phyloP scores from a whole-genome alignment of 108 stramenopile genomes.

The Cyclotella kingstonii region DNA sequence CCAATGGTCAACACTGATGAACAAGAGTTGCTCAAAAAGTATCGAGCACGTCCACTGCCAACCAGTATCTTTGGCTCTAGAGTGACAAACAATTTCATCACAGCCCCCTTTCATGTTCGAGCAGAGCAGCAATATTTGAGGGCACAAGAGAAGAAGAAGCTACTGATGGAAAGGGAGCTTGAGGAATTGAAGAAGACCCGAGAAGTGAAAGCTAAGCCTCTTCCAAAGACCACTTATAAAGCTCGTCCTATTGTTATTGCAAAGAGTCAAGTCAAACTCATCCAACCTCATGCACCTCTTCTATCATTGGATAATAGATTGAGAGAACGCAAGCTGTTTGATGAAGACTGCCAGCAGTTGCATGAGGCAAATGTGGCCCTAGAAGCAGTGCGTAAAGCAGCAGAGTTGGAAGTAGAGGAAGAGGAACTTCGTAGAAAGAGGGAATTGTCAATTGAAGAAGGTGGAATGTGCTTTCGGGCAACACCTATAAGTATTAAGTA shows the following conservation, averaged over 20 bases:
- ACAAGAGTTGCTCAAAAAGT: constrained; percentile 13
- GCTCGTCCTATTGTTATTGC: constrained; percentile 10
- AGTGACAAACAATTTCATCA: background rate
- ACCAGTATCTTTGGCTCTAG: background rate
- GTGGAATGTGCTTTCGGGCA: constrained; percentile 25
- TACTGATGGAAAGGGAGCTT: background rate
- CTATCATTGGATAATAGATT: constrained; percentile 22
- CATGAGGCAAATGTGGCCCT: constrained; percentile 7
- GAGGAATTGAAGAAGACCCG: background rate
- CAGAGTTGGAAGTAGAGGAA: constrained; percentile 13
- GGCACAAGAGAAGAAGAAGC: constrained; percentile 10
- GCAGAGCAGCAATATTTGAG: constrained; percentile 17
- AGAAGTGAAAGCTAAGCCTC: constrained; percentile 19
- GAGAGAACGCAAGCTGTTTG: constrained; percentile 24
- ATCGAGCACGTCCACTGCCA: constrained; percentile 15
- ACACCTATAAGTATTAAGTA: constrained; percentile 13
- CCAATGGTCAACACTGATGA: constrained; percentile 23
- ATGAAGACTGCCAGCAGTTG: constrained; percentile 8
- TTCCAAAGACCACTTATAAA: constrained; percentile 21
- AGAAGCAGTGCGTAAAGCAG: background rate
- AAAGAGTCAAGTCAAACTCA: background rate
- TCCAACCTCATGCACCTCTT: constrained; percentile 13
- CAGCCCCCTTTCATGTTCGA: constrained; percentile 15
- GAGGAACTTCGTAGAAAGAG: constrained; percentile 21
- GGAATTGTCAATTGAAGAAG: constrained; percentile 14